Conservation (phyloP, 495 filamentous ascomycete species). For the Talaromyces adpressus region DNA sequence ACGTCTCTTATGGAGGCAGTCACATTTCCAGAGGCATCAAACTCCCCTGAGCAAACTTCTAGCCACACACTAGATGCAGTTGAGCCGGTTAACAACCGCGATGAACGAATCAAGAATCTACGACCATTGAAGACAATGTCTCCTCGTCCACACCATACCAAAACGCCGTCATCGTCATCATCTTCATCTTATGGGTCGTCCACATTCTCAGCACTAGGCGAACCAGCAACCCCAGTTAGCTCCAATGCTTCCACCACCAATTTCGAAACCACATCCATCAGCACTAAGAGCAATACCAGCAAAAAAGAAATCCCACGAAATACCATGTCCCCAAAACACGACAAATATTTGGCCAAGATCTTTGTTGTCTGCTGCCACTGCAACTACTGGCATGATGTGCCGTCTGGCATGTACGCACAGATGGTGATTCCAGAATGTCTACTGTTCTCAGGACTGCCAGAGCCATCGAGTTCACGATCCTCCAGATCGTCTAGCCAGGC, state of each 20-base stretch:
- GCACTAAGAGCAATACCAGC: not conserved
- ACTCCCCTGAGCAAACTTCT: not conserved
- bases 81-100: not conserved
- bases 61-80: not conserved
- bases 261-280: not conserved
- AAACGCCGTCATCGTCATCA: not conserved
- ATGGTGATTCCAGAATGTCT: slow-evolving; percentile 57
- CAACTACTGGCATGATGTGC: slow-evolving; percentile 76
- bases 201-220: not conserved
- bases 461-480: not conserved
- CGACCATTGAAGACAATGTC: not conserved
- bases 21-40: not conserved
- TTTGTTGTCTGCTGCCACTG: slow-evolving; percentile 78
- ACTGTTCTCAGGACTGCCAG: not conserved
- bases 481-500: slow-evolving; percentile 1
- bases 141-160: not conserved
- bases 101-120: not conserved
- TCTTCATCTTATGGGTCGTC: not conserved
- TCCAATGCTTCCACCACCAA: not conserved
- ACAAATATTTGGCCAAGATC: slow-evolving; percentile 59
- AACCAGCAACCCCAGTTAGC: not conserved
- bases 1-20: not conserved
- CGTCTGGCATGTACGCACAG: slow-evolving; percentile 65
- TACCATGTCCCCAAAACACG: slow-evolving; percentile 15
- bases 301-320: slow-evolving; percentile 9